Base-by-base conservation (phyloP, 23 red algal genomes). In the Gracilariopsis chorda region DNA sequence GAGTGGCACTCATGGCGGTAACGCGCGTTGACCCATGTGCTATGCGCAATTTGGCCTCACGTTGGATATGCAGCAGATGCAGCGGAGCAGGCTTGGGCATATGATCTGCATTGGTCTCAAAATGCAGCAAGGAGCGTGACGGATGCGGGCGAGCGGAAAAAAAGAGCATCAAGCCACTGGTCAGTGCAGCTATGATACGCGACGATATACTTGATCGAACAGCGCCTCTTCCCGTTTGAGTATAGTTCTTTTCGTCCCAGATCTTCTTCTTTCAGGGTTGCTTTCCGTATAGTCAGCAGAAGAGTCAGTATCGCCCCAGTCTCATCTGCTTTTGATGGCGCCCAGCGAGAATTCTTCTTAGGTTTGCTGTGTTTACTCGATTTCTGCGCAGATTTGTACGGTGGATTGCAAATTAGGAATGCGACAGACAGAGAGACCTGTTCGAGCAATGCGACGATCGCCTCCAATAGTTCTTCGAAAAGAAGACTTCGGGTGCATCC, bases 381-480 rank as follows among this genome's bases (percentile, higher is more conserved):
- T 33, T n/a, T 37, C 53, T 59, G 63, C 40, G 67, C 53, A 52
- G 67, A 6, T 41, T 7, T 74, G 25, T 88, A 88, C 65, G 76
- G 44, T 12, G 84, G 84, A 40, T 88, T 67, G 61, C 51, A 73
- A 40, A 75, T 45, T 1, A 67, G 84, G 60, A 75, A 88, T 2
- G 60, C 21, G 67, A 88, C 43, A 6, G 65, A 71, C 2, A 65
- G 19, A 42, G 43, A 88, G 7, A 88, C 84, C n/a, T 71, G 9
- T 21, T 61, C 51, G 19, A 88, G 11, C 16, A 88, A 39, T 12
- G 45, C 41, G 46, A 76, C 67, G 48, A 88, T 58, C 11, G 63
- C 28, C 43, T 88, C 84, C 84, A 88, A n/a, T 40, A 73, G 12
- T 35, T 88, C 84, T 47, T 88, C 67, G 35, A 88, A 63, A 51